phyloP scores from a whole-genome alignment of 768 basidiomycete genomes.

The Kwoniella newhampshirensis region DNA sequence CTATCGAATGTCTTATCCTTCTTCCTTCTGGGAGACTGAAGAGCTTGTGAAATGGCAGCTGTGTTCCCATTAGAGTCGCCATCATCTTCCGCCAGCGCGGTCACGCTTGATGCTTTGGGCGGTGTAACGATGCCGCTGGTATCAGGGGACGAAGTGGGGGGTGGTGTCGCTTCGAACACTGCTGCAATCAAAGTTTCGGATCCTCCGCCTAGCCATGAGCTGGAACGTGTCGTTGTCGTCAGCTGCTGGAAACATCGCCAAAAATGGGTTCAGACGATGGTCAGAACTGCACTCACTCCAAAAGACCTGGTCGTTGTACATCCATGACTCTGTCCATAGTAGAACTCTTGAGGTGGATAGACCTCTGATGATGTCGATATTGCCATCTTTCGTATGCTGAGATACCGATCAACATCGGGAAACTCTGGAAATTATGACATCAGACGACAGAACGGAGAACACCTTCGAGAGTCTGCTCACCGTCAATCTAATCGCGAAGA shows the following conservation, averaged over 20 bases:
- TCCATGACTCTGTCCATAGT: constrained; percentile 24
- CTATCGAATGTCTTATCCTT: constrained; percentile 15
- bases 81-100: background rate
- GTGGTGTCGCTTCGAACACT: constrained; percentile 37
- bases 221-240: constrained; percentile 2
- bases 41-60: background rate
- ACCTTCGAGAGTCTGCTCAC: constrained; percentile 66
- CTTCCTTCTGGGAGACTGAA: background rate
- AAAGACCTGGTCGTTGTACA: constrained; percentile 29
- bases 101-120: constrained; percentile 17
- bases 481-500: constrained; percentile 79
- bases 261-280: no score
- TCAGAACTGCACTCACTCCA: no score
- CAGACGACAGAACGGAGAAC: constrained; percentile 79
- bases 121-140: constrained; percentile 21
- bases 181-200: constrained; percentile 41
- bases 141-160: background rate
- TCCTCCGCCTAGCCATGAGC: constrained; percentile 46
- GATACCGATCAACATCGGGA: constrained; percentile 75
- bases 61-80: constrained; percentile 6
- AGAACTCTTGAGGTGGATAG: constrained; percentile 22
- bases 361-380: constrained; percentile 25
- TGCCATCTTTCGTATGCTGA: constrained; percentile 71
- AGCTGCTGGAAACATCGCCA: no score
- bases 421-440: constrained; percentile 59